These are phyloP conservation scores for Rhododendron vialii DNA, from an alignment of 148 eudicot species.

Conservation along the genomic window DNA sequence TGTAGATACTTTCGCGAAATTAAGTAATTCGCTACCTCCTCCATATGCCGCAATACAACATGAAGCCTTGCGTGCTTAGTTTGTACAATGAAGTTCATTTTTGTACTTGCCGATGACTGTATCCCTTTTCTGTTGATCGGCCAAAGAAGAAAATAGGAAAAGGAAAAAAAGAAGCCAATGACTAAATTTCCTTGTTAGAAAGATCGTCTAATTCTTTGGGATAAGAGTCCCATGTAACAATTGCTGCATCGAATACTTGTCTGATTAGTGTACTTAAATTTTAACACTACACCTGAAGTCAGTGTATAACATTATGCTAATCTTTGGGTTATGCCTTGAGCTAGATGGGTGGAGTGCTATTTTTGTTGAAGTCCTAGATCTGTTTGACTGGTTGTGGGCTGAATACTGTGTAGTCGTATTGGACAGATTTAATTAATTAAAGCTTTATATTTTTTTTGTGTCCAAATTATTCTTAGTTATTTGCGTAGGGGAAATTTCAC, in stretches of 20 bases:
- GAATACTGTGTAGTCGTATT: background rate
- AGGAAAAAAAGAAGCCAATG: background rate
- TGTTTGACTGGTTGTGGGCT: background rate
- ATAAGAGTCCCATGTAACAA: constrained; percentile 1
- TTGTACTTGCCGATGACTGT: background rate
- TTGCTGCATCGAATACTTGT: background rate
- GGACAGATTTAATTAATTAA: background rate
- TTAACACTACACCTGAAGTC: background rate
- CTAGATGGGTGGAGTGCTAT: background rate
- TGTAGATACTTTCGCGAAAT: constrained; percentile 53
- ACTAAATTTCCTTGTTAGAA: background rate
- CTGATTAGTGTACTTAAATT: background rate
- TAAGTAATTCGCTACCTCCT: constrained; percentile 57
- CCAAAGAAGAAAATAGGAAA: background rate
- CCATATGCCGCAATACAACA: constrained; percentile 49
- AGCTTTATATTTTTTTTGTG: background rate
- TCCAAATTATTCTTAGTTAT: background rate
- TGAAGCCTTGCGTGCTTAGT: constrained; percentile 55
- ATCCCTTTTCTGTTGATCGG: background rate
- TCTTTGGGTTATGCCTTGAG: background rate
- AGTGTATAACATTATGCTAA: background rate
- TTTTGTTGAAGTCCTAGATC: background rate
- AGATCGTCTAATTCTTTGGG: background rate
- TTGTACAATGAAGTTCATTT: constrained; percentile 2
- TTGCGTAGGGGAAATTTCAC: background rate